Evolutionary conservation across 148 eudicot genomes (phyloP).

Genomic region (Limonium bicolor): DNA sequence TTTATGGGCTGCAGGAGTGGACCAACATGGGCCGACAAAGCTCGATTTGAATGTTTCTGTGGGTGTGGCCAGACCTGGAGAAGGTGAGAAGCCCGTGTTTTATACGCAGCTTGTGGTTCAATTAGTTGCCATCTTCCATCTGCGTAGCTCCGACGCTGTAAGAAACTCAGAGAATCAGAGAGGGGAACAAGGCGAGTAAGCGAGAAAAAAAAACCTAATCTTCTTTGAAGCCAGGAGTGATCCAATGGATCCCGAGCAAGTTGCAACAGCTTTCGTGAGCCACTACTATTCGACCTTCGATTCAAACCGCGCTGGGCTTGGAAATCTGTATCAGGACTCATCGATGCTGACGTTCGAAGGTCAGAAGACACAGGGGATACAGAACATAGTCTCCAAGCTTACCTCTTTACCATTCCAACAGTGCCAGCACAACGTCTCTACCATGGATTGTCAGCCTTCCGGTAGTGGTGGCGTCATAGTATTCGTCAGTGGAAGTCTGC

Average conservation of each 20-base stretch:
- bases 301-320: conserved; percentile 20
- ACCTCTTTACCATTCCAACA: conserved; percentile 29
- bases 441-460: conserved; percentile 47
- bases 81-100: too few relatives aligned
- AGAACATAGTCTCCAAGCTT: conserved; percentile 28
- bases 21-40: too few relatives aligned
- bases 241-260: conserved; percentile 43
- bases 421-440: conserved; percentile 34
- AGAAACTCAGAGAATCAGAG: too few relatives aligned
- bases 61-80: too few relatives aligned
- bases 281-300: conserved; percentile 52
- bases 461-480: conserved; percentile 23
- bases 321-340: conserved; percentile 24
- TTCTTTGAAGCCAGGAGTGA: too few relatives aligned
- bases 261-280: conserved; percentile 35
- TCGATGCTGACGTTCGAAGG: conserved; percentile 47
- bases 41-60: too few relatives aligned
- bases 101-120: too few relatives aligned
- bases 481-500: conserved; percentile 35
- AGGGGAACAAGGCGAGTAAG: too few relatives aligned
- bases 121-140: too few relatives aligned
- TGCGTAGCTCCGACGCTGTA: too few relatives aligned
- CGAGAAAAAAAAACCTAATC: too few relatives aligned
- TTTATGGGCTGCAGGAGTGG: too few relatives aligned
- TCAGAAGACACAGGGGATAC: conserved; percentile 31